Evolutionary conservation across 768 basidiomycete genomes (phyloP), one percentile per base, ranked within the genome.

Genomic region (Calocybe gangraenosa): DNA sequence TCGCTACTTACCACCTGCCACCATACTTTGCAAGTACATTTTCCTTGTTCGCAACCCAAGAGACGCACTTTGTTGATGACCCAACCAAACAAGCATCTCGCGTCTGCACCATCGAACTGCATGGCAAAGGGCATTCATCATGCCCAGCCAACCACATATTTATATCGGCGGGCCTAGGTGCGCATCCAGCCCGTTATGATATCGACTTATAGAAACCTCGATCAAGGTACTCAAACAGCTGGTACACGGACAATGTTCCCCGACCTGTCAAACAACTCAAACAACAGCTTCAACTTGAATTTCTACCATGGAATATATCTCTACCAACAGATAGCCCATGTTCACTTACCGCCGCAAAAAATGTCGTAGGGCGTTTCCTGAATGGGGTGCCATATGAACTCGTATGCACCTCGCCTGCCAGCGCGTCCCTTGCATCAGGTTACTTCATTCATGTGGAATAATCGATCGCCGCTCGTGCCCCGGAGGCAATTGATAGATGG

Each of bases 111-210:
- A 61, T 76, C 17, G 74, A 78, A 42, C 50, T 78, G 23, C 74
- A 78, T 36, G 75, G 73, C 2, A 78, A 78, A 57, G 65, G 54
- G 0, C 23, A 52, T 3, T 55, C 52, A 14, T 65, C 71, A 0
- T 78, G 75, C 47, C 41, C 56, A 0, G 50, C 42, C 0, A 73
- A 75, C 40, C 62, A 65, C 1, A 60, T 73, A 2, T 75, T 78
- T 55, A 51, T 76, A 2, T 76, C 76, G 2, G 61, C 64, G 14
- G 74, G 75, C 22, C 62, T 76, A 10, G 69, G 74, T 72, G n/a
- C n/a, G n/a, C n/a, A n/a, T n/a, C n/a, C n/a, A n/a, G n/a, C n/a
- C n/a, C n/a, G n/a, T n/a, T n/a, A n/a, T n/a, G n/a, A n/a, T n/a
- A n/a, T n/a, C n/a, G n/a, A n/a, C n/a, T n/a, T n/a, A n/a, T n/a